phyloP scores from a whole-genome alignment of 371 early-diverging fungal species.

The Syncephalis plumigaleata region DNA sequence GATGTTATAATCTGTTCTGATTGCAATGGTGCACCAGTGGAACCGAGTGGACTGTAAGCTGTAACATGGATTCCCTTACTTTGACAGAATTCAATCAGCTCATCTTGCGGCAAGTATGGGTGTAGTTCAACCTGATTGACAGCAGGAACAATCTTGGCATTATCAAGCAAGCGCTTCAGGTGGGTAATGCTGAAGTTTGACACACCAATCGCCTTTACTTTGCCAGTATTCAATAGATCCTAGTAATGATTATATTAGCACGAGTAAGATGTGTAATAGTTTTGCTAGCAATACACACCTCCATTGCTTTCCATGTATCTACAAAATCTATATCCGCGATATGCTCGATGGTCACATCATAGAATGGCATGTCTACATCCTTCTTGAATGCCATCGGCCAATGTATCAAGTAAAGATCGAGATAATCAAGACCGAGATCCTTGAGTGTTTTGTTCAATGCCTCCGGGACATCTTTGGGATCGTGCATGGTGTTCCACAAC shows the following conservation, averaged over 20 bases:
- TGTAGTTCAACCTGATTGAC: constrained; percentile 85
- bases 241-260: constrained; percentile 65
- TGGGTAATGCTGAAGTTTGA: constrained; percentile 44
- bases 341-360: constrained; percentile 1
- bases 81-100: constrained; percentile 50
- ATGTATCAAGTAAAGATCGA: constrained; percentile 78
- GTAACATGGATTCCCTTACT: constrained; percentile 48
- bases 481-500: constrained; percentile 75
- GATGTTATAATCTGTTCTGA: constrained; percentile 8
- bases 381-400: constrained; percentile 19
- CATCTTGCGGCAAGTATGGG: constrained; percentile 65
- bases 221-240: constrained; percentile 27
- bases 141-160: constrained; percentile 57
- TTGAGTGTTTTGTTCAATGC: constrained; percentile 43
- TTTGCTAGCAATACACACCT: constrained; percentile 23
- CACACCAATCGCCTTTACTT: constrained; percentile 40
- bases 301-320: constrained; percentile 65
- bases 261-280: constrained; percentile 17
- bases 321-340: constrained; percentile 23
- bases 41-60: constrained; percentile 67
- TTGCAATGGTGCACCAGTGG: background rate
- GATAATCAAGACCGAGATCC: constrained; percentile 59
- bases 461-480: constrained; percentile 43
- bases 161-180: constrained; percentile 40
- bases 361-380: background rate